Conservation (phyloP, 1,284 basidiomycete genomes). For the Apiotrichum gamsii region DNA sequence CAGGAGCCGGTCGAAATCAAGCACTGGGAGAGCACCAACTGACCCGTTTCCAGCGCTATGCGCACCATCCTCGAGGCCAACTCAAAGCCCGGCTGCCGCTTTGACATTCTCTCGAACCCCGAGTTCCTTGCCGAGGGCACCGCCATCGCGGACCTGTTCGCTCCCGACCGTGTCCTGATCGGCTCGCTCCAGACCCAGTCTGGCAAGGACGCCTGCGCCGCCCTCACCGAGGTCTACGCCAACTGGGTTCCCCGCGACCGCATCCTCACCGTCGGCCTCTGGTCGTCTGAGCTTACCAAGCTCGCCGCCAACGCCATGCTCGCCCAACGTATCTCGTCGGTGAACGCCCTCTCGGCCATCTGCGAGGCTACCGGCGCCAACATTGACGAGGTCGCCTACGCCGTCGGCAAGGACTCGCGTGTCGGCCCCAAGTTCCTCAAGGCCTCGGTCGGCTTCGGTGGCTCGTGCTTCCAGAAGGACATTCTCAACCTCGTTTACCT, state of each 20-base stretch:
- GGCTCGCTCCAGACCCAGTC: conserved; percentile 85
- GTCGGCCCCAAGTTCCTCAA: conserved; percentile 95
- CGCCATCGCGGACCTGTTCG: conserved; percentile 80
- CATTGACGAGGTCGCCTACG: conserved; percentile 94
- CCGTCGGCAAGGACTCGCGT: conserved; percentile 87
- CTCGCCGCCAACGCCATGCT: conserved; percentile 98
- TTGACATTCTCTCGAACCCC: conserved; percentile 98
- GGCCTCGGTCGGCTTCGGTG: conserved; percentile 75
- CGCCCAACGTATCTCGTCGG: conserved; percentile 93
- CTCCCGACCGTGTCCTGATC: conserved; percentile 92
- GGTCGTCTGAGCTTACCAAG: conserved; percentile 98
- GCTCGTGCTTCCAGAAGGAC: conserved; percentile 99
- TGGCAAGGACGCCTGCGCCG: conserved; percentile 71
- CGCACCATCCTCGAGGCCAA: conserved; percentile 97
- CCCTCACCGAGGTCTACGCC: conserved; percentile 75
- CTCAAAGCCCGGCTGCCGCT: conserved; percentile 80
- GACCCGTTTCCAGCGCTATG: conserved; percentile 60
- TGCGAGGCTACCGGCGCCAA: conserved; percentile 99
- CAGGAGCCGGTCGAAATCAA: background rate
- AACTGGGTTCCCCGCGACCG: conserved; percentile 87
- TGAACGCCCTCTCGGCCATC: conserved; percentile 97
- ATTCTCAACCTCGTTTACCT: conserved; percentile 98
- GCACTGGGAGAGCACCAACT: background rate
- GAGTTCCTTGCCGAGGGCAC: conserved; percentile 98
- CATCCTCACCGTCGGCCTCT: conserved; percentile 91